phyloP scores from a whole-genome alignment of 1,284 basidiomycete species.

The Ustilago esculenta region DNA sequence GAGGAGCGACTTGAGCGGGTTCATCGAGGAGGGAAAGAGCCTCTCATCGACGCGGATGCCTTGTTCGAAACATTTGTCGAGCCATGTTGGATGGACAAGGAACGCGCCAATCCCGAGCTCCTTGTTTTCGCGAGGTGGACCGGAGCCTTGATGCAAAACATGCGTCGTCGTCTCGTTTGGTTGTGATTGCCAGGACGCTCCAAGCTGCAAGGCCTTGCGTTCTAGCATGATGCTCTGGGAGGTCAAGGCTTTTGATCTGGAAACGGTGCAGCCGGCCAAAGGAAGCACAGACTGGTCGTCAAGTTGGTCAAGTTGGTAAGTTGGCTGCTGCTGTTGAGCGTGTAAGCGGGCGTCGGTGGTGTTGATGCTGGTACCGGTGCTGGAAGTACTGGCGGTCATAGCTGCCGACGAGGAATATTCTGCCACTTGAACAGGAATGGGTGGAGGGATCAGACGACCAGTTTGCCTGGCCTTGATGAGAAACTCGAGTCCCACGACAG shows the following conservation, averaged over 20 bases:
- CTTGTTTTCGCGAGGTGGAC: constrained; percentile 23
- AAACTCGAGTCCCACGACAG: constrained; percentile 40
- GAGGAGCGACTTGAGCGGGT: constrained; percentile 30
- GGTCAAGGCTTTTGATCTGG: constrained; percentile 25
- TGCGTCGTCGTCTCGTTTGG: constrained; percentile 25
- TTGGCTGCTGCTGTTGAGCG: neutral
- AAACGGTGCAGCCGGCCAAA: constrained; percentile 29
- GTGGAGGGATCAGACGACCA: constrained; percentile 20
- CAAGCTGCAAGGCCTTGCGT: constrained; percentile 40
- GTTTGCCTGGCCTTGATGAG: constrained; percentile 26
- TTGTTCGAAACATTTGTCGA: constrained; percentile 44
- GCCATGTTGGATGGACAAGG: constrained; percentile 43
- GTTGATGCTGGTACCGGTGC: constrained; percentile 6
- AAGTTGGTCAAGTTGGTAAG: too few species aligned
- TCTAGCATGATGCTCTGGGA: constrained; percentile 29
- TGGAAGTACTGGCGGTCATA: constrained; percentile 7
- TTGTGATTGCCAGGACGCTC: constrained; percentile 32
- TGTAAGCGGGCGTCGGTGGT: neutral
- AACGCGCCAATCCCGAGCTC: constrained; percentile 9
- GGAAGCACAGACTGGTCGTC: constrained; percentile 8
- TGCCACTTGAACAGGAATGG: constrained; percentile 2
- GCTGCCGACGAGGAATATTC: constrained; percentile 10
- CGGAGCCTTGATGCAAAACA: constrained; percentile 30
- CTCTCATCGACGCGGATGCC: constrained; percentile 37
- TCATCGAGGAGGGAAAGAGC: constrained; percentile 36